These are phyloP conservation scores for Biscogniauxia marginata DNA, from an alignment of 2,329 filamentous ascomycete species.

Conservation along the genomic window DNA sequence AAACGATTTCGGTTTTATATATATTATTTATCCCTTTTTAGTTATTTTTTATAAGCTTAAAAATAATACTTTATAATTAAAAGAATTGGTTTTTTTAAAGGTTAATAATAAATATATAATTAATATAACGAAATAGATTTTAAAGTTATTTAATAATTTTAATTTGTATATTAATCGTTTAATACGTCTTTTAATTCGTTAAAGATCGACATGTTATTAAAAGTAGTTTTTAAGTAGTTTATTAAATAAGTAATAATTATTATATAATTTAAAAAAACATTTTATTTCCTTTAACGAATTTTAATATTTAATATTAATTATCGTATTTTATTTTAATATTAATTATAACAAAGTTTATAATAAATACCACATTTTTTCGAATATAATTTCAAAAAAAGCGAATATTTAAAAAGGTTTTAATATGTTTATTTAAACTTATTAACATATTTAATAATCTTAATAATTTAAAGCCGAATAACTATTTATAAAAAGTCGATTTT, in stretches of 20 bases:
- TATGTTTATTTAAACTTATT: background rate
- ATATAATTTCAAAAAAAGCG: background rate
- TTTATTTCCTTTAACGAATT: constrained; percentile 2
- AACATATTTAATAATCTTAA: too few species aligned
- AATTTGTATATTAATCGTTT: background rate
- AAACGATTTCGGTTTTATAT: background rate
- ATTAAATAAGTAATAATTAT: constrained; percentile 1
- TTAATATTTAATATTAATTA: background rate
- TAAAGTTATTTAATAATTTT: constrained; percentile 1
- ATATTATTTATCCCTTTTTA: constrained; percentile 1
- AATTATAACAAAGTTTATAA: constrained; percentile 1
- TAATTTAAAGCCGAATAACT: too few species aligned
- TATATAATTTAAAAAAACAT: background rate
- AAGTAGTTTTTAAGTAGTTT: background rate
- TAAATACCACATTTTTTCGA: background rate
- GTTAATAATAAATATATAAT: too few species aligned
- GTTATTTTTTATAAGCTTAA: background rate
- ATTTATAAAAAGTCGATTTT: too few species aligned
- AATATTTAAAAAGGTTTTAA: background rate
- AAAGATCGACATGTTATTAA: background rate
- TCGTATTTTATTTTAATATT: background rate
- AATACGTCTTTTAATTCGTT: background rate
- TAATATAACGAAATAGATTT: too few species aligned
- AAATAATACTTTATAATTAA: constrained; percentile 2
- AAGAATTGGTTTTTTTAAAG: background rate